phyloP scores from a whole-genome alignment of 2,329 filamentous ascomycete genomes.

The Neopestalotiopsis sp. region DNA sequence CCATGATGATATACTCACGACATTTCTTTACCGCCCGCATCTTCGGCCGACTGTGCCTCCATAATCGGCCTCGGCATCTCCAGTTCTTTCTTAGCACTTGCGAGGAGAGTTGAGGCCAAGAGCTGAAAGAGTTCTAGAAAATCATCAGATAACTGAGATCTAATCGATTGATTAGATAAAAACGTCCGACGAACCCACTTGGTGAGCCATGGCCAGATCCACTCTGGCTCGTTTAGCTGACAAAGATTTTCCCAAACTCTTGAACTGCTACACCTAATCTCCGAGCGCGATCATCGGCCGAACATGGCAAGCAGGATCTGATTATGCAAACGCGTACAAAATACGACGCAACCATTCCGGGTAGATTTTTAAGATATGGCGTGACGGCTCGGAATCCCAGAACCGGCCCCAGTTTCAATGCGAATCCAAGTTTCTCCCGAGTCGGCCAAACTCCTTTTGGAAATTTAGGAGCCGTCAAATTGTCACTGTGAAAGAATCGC shows the following conservation, averaged over 20 bases:
- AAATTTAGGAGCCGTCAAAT: no score
- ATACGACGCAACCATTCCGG: neutral
- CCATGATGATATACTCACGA: neutral
- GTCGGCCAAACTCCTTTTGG: no score
- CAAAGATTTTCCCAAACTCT: neutral
- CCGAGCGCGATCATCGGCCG: neutral
- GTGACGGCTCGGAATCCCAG: no score
- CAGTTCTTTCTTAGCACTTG: neutral
- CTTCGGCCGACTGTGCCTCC: neutral
- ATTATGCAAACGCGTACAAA: neutral
- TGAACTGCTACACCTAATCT: neutral
- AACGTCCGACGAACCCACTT: neutral
- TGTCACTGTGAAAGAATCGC: no score
- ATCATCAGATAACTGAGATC: neutral
- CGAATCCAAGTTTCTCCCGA: no score
- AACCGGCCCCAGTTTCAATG: no score
- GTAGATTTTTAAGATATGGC: no score
- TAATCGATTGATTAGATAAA: conserved; percentile 11
- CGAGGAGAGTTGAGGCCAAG: neutral
- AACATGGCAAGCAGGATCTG: neutral
- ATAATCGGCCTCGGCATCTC: conserved; percentile 3
- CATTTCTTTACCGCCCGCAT: neutral
- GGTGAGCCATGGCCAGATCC: neutral
- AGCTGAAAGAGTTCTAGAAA: neutral
- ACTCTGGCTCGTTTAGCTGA: neutral